Percentiles rank a stretch among this genome's conserved stretches.
phyloP scores from a whole-genome alignment of 164 flowering plant species.

The Piper longum region DNA sequence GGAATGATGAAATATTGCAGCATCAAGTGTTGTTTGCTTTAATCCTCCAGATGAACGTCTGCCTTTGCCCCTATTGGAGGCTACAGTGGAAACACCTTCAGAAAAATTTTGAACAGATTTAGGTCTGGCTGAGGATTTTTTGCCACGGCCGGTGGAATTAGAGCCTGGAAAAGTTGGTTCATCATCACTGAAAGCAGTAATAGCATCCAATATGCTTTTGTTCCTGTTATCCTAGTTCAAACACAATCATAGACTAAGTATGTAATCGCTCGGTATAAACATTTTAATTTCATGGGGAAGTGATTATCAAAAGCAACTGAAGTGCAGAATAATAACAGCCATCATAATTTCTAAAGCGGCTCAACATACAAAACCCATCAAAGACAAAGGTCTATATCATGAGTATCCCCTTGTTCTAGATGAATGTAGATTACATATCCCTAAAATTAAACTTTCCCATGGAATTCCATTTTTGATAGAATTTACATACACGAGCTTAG shows the following conservation, averaged over 20 bases:
- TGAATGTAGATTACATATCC: no score
- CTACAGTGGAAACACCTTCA: slow-evolving; percentile 25
- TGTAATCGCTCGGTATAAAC: neutral
- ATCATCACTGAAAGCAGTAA: slow-evolving; percentile 80
- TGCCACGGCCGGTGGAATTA: slow-evolving; percentile 40
- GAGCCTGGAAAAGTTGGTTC: slow-evolving; percentile 48
- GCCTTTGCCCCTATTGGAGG: slow-evolving; percentile 72
- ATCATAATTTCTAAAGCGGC: no score
- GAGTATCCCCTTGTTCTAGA: no score
- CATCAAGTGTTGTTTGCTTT: slow-evolving; percentile 89
- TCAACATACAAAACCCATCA: no score
- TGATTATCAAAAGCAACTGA: neutral
- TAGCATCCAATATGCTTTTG: slow-evolving; percentile 33
- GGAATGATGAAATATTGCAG: slow-evolving; percentile 46
- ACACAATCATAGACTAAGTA: neutral
- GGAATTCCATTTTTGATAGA: no score
- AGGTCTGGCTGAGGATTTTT: slow-evolving; percentile 31
- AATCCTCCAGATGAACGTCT: slow-evolving; percentile 42
- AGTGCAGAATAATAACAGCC: no score
- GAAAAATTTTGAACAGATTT: slow-evolving; percentile 37
- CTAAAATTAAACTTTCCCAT: no score
- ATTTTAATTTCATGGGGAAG: slow-evolving; percentile 4
- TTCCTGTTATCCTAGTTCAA: slow-evolving; percentile 38
- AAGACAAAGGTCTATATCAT: no score
- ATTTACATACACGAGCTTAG: no score